Base-by-base conservation (phyloP, 257 asterid genomes). In the Ilex asprella region DNA sequence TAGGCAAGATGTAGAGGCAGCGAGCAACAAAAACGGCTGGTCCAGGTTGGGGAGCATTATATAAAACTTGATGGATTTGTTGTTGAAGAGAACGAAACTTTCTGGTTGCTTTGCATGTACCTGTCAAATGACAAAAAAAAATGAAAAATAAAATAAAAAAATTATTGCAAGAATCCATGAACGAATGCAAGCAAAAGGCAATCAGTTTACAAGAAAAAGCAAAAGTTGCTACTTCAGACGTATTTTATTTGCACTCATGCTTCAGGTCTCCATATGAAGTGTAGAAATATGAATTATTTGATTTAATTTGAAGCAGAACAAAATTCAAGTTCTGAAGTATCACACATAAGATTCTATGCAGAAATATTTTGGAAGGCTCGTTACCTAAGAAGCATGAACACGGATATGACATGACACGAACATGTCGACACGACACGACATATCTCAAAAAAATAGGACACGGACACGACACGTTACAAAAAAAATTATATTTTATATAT, bases 1-100 rank as follows among this genome's bases (percentile, higher is more conserved):
- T 64, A 41, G 91, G 95, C 77, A 87, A 61, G 31, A 87, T 60
- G 70, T 73, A 81, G 70, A 93, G 84, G 84, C 96, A 84, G 54
- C 55, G 86, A 70, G 96, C 95, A 66, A 85, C 75, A 61, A 85
- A 82, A 75, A 78, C 77, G 7, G 87, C 89, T 56, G 97, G 89
- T 68, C 94, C 88, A 66, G 74, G 75, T 57, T 75, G 80, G 57
- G 94, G 75, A 67, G 77, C 84, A 67, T 82, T 85, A 69, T 64
- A 69, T 54, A 89, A 71, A 62, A 67, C 89, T 56, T 57, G 78
- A 74, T 65, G 69, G 41, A 84, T 81, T 75, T 74, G 88, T 30
- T 84, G 86, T 72, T 86, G 95, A 66, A 92, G 82, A 71, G 80
- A 81, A 44, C 80, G 84, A 70, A 92, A 89, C 79, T 87, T 92